phyloP scores from a whole-genome alignment of 257 asterid species.

The Solanum ossicruentum region DNA sequence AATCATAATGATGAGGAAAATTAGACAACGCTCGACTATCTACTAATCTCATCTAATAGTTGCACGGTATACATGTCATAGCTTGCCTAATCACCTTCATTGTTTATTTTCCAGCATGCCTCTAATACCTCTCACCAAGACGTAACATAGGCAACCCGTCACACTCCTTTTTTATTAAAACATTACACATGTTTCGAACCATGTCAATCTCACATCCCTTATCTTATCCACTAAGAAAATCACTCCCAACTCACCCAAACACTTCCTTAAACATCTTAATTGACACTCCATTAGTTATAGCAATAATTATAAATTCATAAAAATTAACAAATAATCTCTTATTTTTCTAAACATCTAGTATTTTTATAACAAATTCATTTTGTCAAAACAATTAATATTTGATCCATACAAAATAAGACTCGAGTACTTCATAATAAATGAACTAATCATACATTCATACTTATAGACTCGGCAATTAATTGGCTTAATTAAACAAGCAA shows the following conservation, averaged over 20 bases:
- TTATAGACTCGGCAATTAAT: background rate
- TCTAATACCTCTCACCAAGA: no score
- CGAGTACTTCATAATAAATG: background rate
- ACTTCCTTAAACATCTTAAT: background rate
- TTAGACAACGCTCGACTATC: no score
- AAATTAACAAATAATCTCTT: background rate
- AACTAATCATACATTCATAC: background rate
- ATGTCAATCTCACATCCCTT: background rate
- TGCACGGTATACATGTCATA: background rate
- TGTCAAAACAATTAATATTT: background rate
- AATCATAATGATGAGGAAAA: no score
- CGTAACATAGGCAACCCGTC: background rate
- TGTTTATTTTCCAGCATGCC: no score
- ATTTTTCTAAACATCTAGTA: background rate
- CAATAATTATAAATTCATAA: background rate
- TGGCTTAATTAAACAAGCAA: background rate
- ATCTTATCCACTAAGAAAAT: background rate
- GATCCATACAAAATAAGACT: background rate
- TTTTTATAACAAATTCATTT: background rate
- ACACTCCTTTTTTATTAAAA: background rate
- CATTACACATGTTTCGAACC: background rate
- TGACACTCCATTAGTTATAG: background rate
- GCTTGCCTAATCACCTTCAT: background rate
- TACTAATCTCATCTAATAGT: background rate
- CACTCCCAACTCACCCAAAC: background rate